Conservation (phyloP, 2,329 filamentous ascomycete genomes). For the Hypomyces perniciosus region DNA sequence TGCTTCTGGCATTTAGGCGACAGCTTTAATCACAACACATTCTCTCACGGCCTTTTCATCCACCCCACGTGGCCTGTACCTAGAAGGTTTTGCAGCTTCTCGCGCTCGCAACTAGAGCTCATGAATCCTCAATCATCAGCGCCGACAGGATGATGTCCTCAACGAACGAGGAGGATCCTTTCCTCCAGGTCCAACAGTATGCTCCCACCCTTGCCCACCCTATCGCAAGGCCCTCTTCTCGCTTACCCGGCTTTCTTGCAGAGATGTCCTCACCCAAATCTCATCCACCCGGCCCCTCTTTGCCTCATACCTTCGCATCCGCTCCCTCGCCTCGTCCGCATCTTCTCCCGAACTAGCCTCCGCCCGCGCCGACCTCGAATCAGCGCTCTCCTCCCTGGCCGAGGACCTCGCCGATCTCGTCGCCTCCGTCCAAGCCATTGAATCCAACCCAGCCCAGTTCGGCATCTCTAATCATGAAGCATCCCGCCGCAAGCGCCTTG, state of each 20-base stretch:
- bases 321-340: conserved; percentile 67
- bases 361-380: conserved; percentile 63
- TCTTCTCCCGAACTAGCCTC: conserved; percentile 79
- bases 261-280: conserved; percentile 83
- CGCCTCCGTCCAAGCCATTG: conserved; percentile 79
- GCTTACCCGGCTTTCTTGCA: conserved; percentile 30
- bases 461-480: conserved; percentile 82
- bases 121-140: conserved; percentile 18
- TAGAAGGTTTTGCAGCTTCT: neutral
- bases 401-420: conserved; percentile 86
- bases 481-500: conserved; percentile 68
- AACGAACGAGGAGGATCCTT: conserved; percentile 61
- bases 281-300: conserved; percentile 78
- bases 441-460: conserved; percentile 80
- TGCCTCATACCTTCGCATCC: conserved; percentile 91
- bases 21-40: neutral
- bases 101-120: conserved; percentile 7
- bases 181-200: conserved; percentile 67
- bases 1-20: neutral
- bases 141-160: conserved; percentile 57
- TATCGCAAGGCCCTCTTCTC: neutral
- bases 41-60: neutral
- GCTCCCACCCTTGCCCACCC: conserved; percentile 18
- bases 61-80: no score
- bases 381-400: conserved; percentile 60